These are phyloP conservation scores for Poa pratensis DNA, from an alignment of 176 grass and related monocot species.

Conservation along the genomic window DNA sequence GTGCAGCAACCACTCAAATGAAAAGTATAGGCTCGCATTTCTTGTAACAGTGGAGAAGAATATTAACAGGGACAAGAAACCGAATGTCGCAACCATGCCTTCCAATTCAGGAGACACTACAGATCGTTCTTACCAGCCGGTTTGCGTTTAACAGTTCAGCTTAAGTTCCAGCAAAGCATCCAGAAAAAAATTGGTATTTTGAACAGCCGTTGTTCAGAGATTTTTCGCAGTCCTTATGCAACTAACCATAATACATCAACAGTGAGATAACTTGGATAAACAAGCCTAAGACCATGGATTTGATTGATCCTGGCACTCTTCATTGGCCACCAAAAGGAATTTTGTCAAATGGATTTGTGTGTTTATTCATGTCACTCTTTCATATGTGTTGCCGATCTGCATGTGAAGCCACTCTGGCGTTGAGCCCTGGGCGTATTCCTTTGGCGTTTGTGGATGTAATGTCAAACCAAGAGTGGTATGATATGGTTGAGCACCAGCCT, in stretches of 20 bases:
- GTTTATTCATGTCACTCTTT: slow-evolving; percentile 81
- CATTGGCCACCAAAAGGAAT: slow-evolving; percentile 35
- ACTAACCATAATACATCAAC: slow-evolving; percentile 38
- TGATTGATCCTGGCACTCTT: slow-evolving; percentile 39
- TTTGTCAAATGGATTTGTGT: not conserved
- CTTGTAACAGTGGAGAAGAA: not conserved
- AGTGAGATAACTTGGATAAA: slow-evolving; percentile 40
- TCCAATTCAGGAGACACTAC: slow-evolving; percentile 7
- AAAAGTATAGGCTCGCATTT: too few relatives aligned
- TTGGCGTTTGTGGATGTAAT: slow-evolving; percentile 69
- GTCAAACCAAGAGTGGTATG: slow-evolving; percentile 58
- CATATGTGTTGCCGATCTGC: slow-evolving; percentile 76
- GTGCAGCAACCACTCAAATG: not conserved
- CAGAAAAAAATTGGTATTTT: not conserved
- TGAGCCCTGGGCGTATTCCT: slow-evolving; percentile 61
- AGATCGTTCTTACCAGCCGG: not conserved
- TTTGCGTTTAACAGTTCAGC: not conserved
- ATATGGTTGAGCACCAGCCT: slow-evolving; percentile 63
- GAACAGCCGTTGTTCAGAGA: not conserved
- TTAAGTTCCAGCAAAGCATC: not conserved
- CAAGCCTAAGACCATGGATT: slow-evolving; percentile 37
- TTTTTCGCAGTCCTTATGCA: not conserved
- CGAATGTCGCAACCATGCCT: not conserved
- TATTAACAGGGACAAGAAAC: not conserved
- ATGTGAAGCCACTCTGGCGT: slow-evolving; percentile 85